Base-by-base conservation (phyloP, 345 rosid genomes). In the Rhodomyrtus tomentosa region DNA sequence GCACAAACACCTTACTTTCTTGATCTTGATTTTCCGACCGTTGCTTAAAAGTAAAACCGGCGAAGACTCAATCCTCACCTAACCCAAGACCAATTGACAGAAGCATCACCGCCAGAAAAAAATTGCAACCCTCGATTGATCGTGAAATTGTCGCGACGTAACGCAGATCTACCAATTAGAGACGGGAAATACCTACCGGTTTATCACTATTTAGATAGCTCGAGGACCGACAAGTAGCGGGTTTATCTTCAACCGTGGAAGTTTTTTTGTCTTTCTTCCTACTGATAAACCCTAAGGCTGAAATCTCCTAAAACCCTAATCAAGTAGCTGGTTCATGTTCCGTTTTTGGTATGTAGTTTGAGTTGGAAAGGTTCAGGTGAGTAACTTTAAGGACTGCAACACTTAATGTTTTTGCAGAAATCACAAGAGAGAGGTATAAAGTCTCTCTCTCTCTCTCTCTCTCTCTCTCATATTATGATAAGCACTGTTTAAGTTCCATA, bases 401-500 rank as follows among this genome's bases (percentile, higher is more conserved):
- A 68, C 45, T 55, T 22, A 27, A 81, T 27, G 9, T 21, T 50
- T 74, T 50, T 74, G 14, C 42, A 27, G 25, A 54, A 32, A 72
- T 88, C 76, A 84, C 76, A 84, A 73, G 25, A 88, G 86, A 80
- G 81, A 32, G 62, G 86, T 81, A 79, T 40, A 48, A n/a, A 50
- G 12, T 55, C 38, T 83, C 56, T 56, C 38, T 52, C 62, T 21
- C 25, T 42, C 76, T 55, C 73, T 45, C 52, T 38, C 50, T 62
- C 9, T 86, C 83, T n/a, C n/a, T n/a, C 25, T 27, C 87, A 83
- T 45, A 89, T 88, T 86, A 90, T 87, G 85, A 86, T 74, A 81
- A 87, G 82, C 53, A 88, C 87, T 87, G 85, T 90, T 86, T 83
- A 84, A 82, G 80, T 85, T 87, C 73, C 80, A 80, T 58, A 87